Percentiles rank a stretch among this genome's conserved stretches.
These are phyloP conservation scores for Aspergillus conjunctus DNA, from an alignment of 495 filamentous ascomycete genomes.

Conservation along the genomic window DNA sequence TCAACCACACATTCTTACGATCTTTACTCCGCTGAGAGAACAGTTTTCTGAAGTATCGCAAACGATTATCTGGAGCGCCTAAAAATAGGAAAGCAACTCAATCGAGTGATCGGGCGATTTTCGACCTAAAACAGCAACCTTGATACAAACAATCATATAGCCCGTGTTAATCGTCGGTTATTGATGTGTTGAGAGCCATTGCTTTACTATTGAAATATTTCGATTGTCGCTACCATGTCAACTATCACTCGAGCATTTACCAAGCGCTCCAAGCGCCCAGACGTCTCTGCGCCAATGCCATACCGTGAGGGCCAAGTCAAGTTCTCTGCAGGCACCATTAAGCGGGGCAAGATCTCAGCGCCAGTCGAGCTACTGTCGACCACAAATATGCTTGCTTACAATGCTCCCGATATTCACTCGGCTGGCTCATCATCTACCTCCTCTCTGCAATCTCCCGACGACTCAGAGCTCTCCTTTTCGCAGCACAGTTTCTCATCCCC, in stretches of 20 bases:
- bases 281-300: conserved; percentile 52
- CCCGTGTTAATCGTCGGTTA: background rate
- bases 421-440: conserved; percentile 58
- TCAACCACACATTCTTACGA: conserved; percentile 34
- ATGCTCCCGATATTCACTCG: conserved; percentile 76
- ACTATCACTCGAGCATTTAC: conserved; percentile 70
- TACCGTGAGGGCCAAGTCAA: conserved; percentile 51
- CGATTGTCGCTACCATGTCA: conserved; percentile 35
- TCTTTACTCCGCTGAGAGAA: conserved; percentile 21
- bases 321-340: conserved; percentile 51
- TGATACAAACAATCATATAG: conserved; percentile 20
- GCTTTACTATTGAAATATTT: conserved; percentile 7
- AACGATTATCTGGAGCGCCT: conserved; percentile 13
- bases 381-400: conserved; percentile 94
- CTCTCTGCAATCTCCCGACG: conserved; percentile 57
- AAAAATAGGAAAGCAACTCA: conserved; percentile 28
- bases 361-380: conserved; percentile 88
- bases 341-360: conserved; percentile 74
- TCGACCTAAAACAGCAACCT: conserved; percentile 15
- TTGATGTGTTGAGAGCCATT: conserved; percentile 9
- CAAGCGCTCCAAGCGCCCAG: conserved; percentile 54
- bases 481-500: conserved; percentile 59
- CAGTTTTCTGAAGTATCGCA: conserved; percentile 21
- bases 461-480: conserved; percentile 64
- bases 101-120: conserved; percentile 5